Evolutionary conservation across 177 flowering plant species (phyloP).

Genomic region (Vitis hybrid): DNA sequence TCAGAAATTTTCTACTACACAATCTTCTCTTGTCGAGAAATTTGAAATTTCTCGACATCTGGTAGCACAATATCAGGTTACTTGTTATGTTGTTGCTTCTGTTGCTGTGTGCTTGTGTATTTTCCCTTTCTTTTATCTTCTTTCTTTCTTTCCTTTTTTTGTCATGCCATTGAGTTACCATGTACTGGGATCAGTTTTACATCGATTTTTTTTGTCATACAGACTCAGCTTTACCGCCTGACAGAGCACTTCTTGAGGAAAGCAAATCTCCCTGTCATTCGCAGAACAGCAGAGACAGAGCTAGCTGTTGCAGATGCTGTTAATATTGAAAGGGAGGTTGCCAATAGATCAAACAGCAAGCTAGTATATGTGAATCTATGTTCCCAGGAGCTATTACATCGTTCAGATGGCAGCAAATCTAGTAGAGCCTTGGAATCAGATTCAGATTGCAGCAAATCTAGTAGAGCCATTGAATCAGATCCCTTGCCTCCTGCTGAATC

Average conservation of each 20-base stretch:
- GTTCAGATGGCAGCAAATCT: constrained; percentile 25
- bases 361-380: constrained; percentile 85
- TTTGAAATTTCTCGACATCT: neutral
- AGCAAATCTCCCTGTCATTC: constrained; percentile 57
- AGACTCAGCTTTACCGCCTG: constrained; percentile 89
- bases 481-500: constrained; percentile 20
- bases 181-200: neutral
- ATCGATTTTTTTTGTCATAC: constrained; percentile 18
- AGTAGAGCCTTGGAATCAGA: constrained; percentile 21
- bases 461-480: constrained; percentile 21
- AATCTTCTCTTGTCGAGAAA: neutral
- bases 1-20: neutral
- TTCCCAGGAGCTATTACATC: constrained; percentile 68
- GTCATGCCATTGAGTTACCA: neutral
- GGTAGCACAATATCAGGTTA: neutral
- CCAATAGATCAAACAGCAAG: constrained; percentile 81
- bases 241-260: constrained; percentile 73
- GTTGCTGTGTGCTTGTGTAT: neutral
- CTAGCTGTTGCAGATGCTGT: constrained; percentile 95
- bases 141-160: neutral
- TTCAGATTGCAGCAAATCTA: constrained; percentile 22
- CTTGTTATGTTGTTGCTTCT: too few relatives aligned
- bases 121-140: neutral
- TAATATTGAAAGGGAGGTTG: constrained; percentile 78
- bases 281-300: constrained; percentile 83